Percentiles rank a stretch among this genome's conserved stretches.
These are phyloP conservation scores for Penicillium decumbens DNA, from an alignment of 2,329 filamentous ascomycete genomes.

Conservation along the genomic window DNA sequence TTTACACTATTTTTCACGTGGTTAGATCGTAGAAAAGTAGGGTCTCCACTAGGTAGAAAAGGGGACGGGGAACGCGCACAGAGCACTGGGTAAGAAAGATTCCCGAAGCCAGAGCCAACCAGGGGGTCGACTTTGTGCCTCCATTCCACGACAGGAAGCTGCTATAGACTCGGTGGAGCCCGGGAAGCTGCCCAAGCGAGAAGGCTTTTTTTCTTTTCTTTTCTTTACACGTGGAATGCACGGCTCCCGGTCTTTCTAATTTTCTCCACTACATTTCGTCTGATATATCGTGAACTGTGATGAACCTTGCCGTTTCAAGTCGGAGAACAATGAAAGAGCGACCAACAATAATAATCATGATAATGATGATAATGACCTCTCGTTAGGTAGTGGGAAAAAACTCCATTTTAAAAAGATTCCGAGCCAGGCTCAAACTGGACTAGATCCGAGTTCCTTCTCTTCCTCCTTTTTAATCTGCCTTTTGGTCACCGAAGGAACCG, in stretches of 20 bases:
- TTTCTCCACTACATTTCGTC: not conserved
- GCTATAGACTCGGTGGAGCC: conserved; percentile 7
- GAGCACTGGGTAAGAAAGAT: not conserved
- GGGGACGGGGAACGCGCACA: not conserved
- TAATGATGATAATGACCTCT: too few relatives aligned
- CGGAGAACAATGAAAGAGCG: not conserved
- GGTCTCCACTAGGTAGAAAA: not conserved
- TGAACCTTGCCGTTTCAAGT: not conserved
- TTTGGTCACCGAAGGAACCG: conserved; percentile 2
- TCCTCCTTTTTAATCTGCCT: not conserved
- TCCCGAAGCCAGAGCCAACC: conserved; percentile 3
- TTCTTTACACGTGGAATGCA: conserved; percentile 6
- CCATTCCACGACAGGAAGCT: conserved; percentile 17
- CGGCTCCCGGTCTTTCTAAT: not conserved
- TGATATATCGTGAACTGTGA: not conserved
- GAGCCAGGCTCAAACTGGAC: conserved; percentile 9
- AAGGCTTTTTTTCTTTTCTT: not conserved
- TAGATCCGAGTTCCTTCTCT: not conserved
- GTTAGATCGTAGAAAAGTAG: not conserved
- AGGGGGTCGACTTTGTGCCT: not conserved
- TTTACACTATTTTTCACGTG: too few relatives aligned
- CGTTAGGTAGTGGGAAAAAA: not conserved
- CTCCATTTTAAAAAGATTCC: conserved; percentile 1
- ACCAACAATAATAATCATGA: not conserved
- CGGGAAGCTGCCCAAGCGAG: conserved; percentile 8